Percentiles rank a stretch among this genome's conserved stretches.
phyloP scores from a whole-genome alignment of 352 stramenopile species.

The Globisporangium megalacanthum region DNA sequence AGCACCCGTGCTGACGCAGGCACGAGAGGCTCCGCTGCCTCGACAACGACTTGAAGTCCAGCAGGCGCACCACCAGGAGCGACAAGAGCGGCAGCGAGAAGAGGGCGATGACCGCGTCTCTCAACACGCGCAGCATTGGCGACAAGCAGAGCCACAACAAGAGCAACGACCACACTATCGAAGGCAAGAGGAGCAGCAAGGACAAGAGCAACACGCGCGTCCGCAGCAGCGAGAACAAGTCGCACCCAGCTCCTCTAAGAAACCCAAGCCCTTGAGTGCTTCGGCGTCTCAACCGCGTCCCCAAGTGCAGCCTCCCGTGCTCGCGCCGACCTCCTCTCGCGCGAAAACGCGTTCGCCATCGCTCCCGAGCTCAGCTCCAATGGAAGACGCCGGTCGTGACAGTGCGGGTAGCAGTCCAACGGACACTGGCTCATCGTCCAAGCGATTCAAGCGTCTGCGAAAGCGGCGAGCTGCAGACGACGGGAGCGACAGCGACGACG shows the following conservation, averaged over 20 bases:
- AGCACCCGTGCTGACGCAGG: background rate
- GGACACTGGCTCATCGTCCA: background rate
- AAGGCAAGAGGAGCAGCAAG: background rate
- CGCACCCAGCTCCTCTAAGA: too few relatives aligned
- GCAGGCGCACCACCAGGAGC: background rate
- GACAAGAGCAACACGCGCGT: constrained; percentile 10
- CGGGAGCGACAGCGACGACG: constrained; percentile 5
- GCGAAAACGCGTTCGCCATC: background rate
- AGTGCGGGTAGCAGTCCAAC: too few relatives aligned
- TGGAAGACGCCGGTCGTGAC: background rate
- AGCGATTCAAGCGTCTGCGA: constrained; percentile 11
- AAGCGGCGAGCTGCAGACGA: constrained; percentile 5
- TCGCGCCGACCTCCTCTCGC: background rate
- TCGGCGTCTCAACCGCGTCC: background rate
- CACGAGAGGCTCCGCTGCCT: background rate
- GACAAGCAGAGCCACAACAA: constrained; percentile 6
- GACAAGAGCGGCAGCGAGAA: background rate
- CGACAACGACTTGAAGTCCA: background rate
- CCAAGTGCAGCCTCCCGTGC: background rate
- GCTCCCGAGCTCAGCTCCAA: background rate
- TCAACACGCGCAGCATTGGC: constrained; percentile 5
- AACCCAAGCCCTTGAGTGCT: background rate
- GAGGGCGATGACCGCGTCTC: too few relatives aligned
- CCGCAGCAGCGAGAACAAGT: background rate
- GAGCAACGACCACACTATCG: background rate